Evolutionary conservation across 257 asterid genomes (phyloP), one percentile per base, ranked within the genome.

Genomic region (Gardenia jasminoides): DNA sequence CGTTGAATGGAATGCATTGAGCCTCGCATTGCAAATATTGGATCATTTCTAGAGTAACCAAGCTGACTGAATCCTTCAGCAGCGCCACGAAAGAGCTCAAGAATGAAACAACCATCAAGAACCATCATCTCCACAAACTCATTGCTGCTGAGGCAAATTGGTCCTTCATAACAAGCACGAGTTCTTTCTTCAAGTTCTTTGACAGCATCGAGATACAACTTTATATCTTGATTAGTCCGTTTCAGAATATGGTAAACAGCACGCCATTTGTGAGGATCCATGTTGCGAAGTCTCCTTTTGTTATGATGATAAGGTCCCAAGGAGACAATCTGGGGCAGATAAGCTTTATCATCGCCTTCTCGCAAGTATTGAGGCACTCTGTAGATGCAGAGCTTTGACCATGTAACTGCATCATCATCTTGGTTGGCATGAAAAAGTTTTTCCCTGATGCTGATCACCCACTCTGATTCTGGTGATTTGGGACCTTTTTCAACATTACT

Each of bases 181-280:
- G 92, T 90, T 44, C 67, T 80, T 20, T 91, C 96, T 74, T 94
- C 98, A 0, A 90, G 87, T 28, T 85, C 92, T 16, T 80, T 86
- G 4, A 92, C 83, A 0, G 91, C 91, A 31, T 91, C 84, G 13
- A 90, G 87, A 65, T 92, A 90, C 58, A 82, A 43, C 76, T 84
- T 85, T 48, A 89, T 76, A 11, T 36, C 86, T n/a, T 94, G 93
- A 46, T 84, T 75, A 2, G 89, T 86, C n/a, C 96, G 86, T 76
- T 83, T 84, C 20, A 94, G 94, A 7, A 85, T 85, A 46, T 83
- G 92, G 19, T 88, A 79, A 24, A 90, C 87, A 10, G 97, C 94
- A 11, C 97, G 89, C 96, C 97, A 91, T 46, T 94, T 92, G 84
- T 94, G 98, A 19, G 85, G 87, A 26, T 94, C 98, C 98, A 94